Percentiles rank a stretch among this genome's conserved stretches.
These are phyloP conservation scores for Raphanus hybrid DNA, from an alignment of 441 rosid species.

Conservation along the genomic window DNA sequence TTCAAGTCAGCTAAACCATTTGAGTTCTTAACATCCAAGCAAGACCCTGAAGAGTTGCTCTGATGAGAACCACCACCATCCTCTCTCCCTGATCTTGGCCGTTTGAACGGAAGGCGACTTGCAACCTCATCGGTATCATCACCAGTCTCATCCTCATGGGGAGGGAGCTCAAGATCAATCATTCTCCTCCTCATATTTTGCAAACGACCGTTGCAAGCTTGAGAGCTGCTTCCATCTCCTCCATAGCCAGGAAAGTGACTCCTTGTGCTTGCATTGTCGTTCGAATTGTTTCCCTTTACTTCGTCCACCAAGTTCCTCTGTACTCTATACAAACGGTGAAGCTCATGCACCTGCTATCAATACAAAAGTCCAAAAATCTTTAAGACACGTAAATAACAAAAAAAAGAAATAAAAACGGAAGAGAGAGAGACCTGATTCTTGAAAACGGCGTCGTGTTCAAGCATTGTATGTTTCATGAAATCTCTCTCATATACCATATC, in stretches of 20 bases:
- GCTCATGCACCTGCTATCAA: conserved; percentile 68
- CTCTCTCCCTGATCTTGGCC: conserved; percentile 10
- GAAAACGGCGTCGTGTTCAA: conserved; percentile 81
- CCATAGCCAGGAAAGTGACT: conserved; percentile 57
- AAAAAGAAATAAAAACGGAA: background rate
- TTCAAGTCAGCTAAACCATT: conserved; percentile 78
- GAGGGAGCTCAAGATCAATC: conserved; percentile 95
- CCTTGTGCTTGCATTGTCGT: conserved; percentile 45
- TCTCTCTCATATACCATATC: conserved; percentile 55
- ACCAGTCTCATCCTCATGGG: conserved; percentile 68
- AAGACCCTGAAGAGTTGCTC: conserved; percentile 45
- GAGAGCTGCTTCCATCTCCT: conserved; percentile 57
- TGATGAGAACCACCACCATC: conserved; percentile 37
- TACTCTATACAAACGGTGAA: conserved; percentile 80
- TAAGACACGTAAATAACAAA: background rate
- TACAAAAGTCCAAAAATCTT: background rate
- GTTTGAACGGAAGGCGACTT: conserved; percentile 25
- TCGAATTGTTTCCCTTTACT: conserved; percentile 58
- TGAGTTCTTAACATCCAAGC: conserved; percentile 47
- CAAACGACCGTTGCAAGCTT: conserved; percentile 53
- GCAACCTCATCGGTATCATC: conserved; percentile 46
- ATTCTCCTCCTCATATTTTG: conserved; percentile 65
- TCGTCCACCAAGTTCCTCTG: conserved; percentile 82
- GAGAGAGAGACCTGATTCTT: conserved; percentile 70
- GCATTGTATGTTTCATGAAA: conserved; percentile 68